Evolutionary conservation across 805 yeast genomes (phyloP).

Genomic region (Spathaspora arborariae): DNA sequence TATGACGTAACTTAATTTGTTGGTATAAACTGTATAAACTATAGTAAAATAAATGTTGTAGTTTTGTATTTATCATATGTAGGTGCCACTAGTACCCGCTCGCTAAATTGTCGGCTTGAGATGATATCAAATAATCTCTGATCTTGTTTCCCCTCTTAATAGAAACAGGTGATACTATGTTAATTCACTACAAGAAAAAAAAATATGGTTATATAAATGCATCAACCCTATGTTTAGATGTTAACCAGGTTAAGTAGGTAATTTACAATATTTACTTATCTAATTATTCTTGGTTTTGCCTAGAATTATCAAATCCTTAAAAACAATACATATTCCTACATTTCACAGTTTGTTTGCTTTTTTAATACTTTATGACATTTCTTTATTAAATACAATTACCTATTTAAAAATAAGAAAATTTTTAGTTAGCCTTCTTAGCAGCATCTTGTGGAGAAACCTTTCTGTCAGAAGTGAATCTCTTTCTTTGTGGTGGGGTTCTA

Average conservation of each 20-base stretch:
- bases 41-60: not conserved
- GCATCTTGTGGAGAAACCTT: constrained; percentile 96
- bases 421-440: constrained; percentile 78
- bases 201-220: too few relatives aligned
- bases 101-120: not conserved
- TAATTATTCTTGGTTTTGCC: too few relatives aligned
- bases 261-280: too few relatives aligned
- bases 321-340: too few relatives aligned
- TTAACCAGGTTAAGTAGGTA: too few relatives aligned
- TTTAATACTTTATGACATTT: not conserved
- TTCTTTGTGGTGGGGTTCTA: constrained; percentile 99
- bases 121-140: not conserved
- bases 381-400: constrained; percentile 4
- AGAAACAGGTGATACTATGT: too few relatives aligned
- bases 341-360: too few relatives aligned
- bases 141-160: not conserved
- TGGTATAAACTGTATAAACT: not conserved
- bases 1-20: too few relatives aligned
- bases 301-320: too few relatives aligned
- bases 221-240: too few relatives aligned
- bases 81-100: not conserved
- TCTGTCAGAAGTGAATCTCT: constrained; percentile 95
- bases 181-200: too few relatives aligned
- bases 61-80: not conserved
- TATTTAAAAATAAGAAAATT: constrained; percentile 1